Conservation (phyloP, 805 yeast species). For the Wickerhamiella domercqiae region DNA sequence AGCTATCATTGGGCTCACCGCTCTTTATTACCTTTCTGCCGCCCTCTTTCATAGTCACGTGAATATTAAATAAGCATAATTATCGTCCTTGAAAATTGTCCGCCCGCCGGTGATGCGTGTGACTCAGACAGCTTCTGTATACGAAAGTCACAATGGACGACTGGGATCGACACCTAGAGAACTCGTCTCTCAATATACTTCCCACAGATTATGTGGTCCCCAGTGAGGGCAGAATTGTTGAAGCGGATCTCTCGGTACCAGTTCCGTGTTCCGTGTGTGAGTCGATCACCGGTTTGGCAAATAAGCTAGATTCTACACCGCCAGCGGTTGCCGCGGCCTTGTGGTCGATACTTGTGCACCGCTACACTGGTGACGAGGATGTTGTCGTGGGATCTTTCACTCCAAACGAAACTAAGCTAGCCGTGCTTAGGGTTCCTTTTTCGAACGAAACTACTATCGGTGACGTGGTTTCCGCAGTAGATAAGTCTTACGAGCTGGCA, state of each 20-base stretch:
- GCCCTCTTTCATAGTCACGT: too few relatives aligned
- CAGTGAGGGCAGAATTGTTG: constrained; percentile 47
- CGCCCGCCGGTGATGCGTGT: too few relatives aligned
- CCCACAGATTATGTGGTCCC: constrained; percentile 84
- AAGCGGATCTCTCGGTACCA: constrained; percentile 34
- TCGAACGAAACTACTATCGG: constrained; percentile 28
- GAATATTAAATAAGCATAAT: too few relatives aligned
- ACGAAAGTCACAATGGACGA: constrained; percentile 4
- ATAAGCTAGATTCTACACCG: constrained; percentile 17
- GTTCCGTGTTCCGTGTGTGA: constrained; percentile 16
- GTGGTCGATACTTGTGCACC: constrained; percentile 53
- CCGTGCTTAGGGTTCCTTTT: constrained; percentile 43
- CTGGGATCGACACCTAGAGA: constrained; percentile 12
- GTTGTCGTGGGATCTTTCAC: constrained; percentile 68
- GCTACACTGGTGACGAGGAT: constrained; percentile 90
- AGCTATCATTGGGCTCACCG: too few relatives aligned
- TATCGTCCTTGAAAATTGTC: too few relatives aligned
- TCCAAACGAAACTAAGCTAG: constrained; percentile 4
- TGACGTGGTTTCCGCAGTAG: constrained; percentile 35
- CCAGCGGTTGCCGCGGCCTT: constrained; percentile 47
- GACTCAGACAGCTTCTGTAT: too few relatives aligned
- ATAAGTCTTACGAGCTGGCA: constrained; percentile 24
- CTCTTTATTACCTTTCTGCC: too few relatives aligned
- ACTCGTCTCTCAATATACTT: constrained; percentile 68
- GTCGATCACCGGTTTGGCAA: constrained; percentile 12